Percentiles rank a stretch among this genome's conserved stretches.
These are phyloP conservation scores for Leccinum disarticulatum DNA, from an alignment of 768 basidiomycete genomes.

Conservation along the genomic window DNA sequence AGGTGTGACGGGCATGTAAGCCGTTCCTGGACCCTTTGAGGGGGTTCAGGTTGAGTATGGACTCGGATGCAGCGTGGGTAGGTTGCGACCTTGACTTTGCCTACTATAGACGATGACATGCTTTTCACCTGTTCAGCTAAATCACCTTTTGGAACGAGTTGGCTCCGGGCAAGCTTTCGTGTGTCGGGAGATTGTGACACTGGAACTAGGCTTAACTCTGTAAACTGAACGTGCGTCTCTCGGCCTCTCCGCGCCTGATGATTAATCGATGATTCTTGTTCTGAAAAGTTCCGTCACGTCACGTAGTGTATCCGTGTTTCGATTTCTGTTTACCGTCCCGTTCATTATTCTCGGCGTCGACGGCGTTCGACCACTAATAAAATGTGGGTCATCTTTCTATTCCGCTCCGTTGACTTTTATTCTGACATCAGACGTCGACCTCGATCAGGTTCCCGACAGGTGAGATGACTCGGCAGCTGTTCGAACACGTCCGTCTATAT, in stretches of 20 bases:
- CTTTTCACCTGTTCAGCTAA: too few relatives aligned
- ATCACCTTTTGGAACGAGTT: too few relatives aligned
- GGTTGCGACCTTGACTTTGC: too few relatives aligned
- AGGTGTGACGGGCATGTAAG: too few relatives aligned
- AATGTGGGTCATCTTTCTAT: slow-evolving; percentile 34
- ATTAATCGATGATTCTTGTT: background rate
- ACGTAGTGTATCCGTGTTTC: slow-evolving; percentile 62
- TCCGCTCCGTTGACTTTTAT: background rate
- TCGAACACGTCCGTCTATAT: background rate
- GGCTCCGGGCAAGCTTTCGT: too few relatives aligned
- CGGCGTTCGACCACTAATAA: slow-evolving; percentile 65
- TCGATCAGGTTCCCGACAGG: slow-evolving; percentile 28
- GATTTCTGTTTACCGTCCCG: slow-evolving; percentile 68
- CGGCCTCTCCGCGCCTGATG: background rate
- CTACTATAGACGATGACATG: too few relatives aligned
- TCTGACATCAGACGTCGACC: background rate
- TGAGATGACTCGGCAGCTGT: background rate
- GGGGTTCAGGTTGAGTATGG: too few relatives aligned
- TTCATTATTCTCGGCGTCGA: slow-evolving; percentile 67
- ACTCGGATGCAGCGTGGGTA: too few relatives aligned
- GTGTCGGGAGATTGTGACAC: too few relatives aligned
- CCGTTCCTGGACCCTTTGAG: too few relatives aligned
- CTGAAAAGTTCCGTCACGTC: background rate
- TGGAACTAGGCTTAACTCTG: too few relatives aligned
- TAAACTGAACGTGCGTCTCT: slow-evolving; percentile 68